These are phyloP conservation scores for Diversispora epigaea DNA, from an alignment of 192 early-diverging fungal genomes.

Conservation along the genomic window DNA sequence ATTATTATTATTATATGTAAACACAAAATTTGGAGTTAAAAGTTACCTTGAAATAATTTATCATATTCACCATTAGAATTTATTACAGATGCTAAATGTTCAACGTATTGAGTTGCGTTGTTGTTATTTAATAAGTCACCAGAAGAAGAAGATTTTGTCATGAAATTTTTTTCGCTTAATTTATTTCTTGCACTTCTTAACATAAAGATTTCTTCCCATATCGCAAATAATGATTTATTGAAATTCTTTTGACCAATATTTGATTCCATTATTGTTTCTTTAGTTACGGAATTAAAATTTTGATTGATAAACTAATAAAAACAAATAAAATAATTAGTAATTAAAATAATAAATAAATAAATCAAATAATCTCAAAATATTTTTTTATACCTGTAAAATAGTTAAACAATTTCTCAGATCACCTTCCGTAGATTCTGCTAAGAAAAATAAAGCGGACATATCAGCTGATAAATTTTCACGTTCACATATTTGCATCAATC, in stretches of 20 bases:
- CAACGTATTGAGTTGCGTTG: conserved; percentile 50
- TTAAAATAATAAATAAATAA: no score
- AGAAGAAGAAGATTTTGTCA: neutral
- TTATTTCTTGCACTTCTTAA: conserved; percentile 34
- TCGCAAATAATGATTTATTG: conserved; percentile 69
- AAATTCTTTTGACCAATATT: conserved; percentile 80
- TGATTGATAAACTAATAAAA: conserved; percentile 22
- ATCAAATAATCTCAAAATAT: no score
- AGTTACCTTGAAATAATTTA: conserved; percentile 75
- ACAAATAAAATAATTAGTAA: neutral
- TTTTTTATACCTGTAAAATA: conserved; percentile 67
- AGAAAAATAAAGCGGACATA: conserved; percentile 67
- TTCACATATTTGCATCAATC: conserved; percentile 79
- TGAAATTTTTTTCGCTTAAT: neutral
- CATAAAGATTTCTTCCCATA: conserved; percentile 84
- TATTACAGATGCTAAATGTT: conserved; percentile 50
- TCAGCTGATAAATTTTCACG: conserved; percentile 73
- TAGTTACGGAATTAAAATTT: conserved; percentile 36
- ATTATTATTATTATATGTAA: neutral
- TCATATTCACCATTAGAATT: conserved; percentile 80
- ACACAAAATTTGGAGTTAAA: neutral
- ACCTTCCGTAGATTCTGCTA: conserved; percentile 78
- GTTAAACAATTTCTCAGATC: conserved; percentile 90
- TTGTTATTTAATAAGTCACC: conserved; percentile 23
- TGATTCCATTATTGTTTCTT: conserved; percentile 48